Conservation (phyloP, 2,329 filamentous ascomycete species). For the Claviceps digitariae region DNA sequence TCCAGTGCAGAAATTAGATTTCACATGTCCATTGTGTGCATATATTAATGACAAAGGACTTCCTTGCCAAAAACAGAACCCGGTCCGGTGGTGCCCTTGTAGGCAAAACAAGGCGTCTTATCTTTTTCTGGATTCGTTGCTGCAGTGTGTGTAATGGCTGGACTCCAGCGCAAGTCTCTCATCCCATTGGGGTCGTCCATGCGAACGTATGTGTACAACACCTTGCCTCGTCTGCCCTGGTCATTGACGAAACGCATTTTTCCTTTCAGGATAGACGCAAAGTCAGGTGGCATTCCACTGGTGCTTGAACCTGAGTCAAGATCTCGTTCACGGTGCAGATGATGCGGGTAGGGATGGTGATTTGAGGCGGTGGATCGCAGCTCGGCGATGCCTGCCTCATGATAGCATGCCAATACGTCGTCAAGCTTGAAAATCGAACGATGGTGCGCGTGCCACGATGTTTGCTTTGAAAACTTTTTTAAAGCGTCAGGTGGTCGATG, state of each 20-base stretch:
- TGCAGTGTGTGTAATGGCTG: neutral
- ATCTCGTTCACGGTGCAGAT: neutral
- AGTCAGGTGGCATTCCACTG: neutral
- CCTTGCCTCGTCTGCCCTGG: neutral
- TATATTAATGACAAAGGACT: neutral
- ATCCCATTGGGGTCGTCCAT: too few species aligned
- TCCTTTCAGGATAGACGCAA: too few species aligned
- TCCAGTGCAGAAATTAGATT: neutral
- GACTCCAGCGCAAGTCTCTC: neutral
- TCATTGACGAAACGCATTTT: neutral
- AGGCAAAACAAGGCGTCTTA: neutral
- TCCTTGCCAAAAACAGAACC: neutral
- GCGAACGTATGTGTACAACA: neutral
- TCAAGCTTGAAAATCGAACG: too few species aligned
- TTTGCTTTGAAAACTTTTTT: neutral
- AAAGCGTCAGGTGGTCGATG: neutral
- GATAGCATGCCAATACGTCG: neutral
- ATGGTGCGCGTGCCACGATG: neutral
- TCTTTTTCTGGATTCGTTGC: neutral
- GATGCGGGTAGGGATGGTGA: neutral
- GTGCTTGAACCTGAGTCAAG: neutral
- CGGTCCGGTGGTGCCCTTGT: neutral
- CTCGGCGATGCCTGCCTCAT: neutral
- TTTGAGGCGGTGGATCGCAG: neutral
- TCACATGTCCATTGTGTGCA: neutral